Conservation (phyloP, 1,284 basidiomycete genomes). For the Phellinidium pouzarii region DNA sequence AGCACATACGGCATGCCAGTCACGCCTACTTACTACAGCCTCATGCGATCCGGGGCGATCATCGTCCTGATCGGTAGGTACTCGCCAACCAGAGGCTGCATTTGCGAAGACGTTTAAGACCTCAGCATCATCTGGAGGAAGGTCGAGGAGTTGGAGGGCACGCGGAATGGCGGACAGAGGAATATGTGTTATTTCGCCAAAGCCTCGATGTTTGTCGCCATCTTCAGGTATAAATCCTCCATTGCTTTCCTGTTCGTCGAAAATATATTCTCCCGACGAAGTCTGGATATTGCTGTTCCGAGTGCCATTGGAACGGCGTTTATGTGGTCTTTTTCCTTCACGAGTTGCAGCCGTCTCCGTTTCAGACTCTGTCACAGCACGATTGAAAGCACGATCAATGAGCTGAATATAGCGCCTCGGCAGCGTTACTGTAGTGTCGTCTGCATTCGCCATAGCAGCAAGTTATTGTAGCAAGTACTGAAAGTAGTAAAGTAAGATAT, state of each 20-base stretch:
- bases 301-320: conserved; percentile 9
- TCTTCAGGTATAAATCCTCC: neutral
- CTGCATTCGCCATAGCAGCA: conserved; percentile 12
- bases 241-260: conserved; percentile 4
- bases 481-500: neutral
- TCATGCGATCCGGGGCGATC: conserved; percentile 20
- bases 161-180: conserved; percentile 49
- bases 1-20: conserved; percentile 71
- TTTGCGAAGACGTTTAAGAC: conserved; percentile 62
- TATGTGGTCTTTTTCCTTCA: conserved; percentile 5
- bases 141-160: conserved; percentile 57
- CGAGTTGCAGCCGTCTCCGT: neutral
- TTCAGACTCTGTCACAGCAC: conserved; percentile 8
- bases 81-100: conserved; percentile 61
- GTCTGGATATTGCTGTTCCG: neutral
- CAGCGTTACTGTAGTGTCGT: conserved; percentile 8
- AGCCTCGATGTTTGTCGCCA: neutral
- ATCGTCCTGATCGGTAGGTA: conserved; percentile 19
- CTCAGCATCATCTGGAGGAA: conserved; percentile 61
- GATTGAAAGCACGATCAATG: conserved; percentile 17
- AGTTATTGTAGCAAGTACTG: too few relatives aligned
- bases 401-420: neutral
- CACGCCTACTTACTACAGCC: conserved; percentile 43
- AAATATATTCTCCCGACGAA: conserved; percentile 12
- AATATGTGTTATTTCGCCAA: conserved; percentile 29